Conservation (phyloP, 148 eudicot genomes). For the Beta vulgaris region DNA sequence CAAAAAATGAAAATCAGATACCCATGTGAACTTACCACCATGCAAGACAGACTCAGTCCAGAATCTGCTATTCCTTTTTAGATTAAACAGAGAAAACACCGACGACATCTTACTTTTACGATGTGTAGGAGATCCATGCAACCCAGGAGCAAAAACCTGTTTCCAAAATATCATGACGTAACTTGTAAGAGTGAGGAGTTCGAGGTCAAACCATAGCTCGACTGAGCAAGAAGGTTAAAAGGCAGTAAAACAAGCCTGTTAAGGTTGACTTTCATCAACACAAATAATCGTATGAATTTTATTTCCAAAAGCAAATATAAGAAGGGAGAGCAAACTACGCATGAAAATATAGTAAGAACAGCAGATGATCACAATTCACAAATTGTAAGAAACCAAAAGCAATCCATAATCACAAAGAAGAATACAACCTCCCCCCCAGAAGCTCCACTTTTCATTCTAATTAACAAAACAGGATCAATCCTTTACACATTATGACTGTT, state of each 20-base stretch:
- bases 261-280: neutral
- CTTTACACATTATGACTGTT: neutral
- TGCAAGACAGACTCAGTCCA: slow-evolving; percentile 89
- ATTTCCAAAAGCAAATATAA: neutral
- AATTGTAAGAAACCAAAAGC: neutral
- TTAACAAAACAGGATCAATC: neutral
- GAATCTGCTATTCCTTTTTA: slow-evolving; percentile 81
- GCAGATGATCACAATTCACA: neutral
- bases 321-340: neutral
- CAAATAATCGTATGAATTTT: neutral
- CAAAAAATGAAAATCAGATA: neutral
- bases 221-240: neutral
- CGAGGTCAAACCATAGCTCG: neutral
- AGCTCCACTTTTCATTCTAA: neutral
- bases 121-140: slow-evolving; percentile 47
- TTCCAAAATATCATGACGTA: neutral
- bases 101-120: slow-evolving; percentile 56
- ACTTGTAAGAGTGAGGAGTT: neutral
- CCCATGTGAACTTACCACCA: slow-evolving; percentile 46
- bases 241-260: neutral
- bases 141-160: slow-evolving; percentile 47
- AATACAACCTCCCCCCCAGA: neutral
- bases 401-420: neutral
- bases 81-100: slow-evolving; percentile 82
- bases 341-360: neutral